These are phyloP conservation scores for Quercus bicolor DNA, from an alignment of 306 rosid species.

Conservation along the genomic window DNA sequence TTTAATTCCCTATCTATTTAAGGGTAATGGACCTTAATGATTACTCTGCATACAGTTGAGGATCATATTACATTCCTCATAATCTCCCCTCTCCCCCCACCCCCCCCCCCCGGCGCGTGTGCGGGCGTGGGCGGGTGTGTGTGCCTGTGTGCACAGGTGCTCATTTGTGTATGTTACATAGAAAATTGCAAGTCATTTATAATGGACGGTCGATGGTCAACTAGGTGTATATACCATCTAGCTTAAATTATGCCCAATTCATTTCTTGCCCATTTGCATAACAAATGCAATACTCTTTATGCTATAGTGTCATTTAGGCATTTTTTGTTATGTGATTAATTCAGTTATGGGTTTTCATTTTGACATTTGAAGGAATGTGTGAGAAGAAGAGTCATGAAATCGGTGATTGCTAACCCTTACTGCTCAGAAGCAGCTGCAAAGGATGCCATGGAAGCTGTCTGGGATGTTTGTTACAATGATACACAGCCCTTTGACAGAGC, in stretches of 20 bases:
- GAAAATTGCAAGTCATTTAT: not conserved
- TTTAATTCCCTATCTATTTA: not conserved
- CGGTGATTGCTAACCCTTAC: slow-evolving; percentile 52
- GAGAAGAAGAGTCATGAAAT: slow-evolving; percentile 77
- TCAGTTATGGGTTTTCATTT: slow-evolving; percentile 12
- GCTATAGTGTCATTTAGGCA: not conserved
- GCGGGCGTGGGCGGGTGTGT: not conserved
- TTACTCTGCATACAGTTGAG: not conserved
- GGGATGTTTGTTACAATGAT: slow-evolving; percentile 90
- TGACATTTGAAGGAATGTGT: slow-evolving; percentile 70
- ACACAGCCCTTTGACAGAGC: slow-evolving; percentile 77
- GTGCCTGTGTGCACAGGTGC: not conserved
- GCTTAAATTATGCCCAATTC: not conserved
- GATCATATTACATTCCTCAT: not conserved
- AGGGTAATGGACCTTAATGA: not conserved
- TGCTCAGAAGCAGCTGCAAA: slow-evolving; percentile 61
- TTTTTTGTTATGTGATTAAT: not conserved
- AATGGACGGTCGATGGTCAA: not conserved
- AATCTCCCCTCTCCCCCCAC: not conserved
- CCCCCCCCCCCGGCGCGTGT: no score
- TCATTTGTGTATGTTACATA: not conserved
- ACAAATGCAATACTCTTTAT: not conserved
- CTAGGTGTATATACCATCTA: not conserved
- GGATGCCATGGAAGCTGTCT: slow-evolving; percentile 86
- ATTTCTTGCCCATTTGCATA: not conserved